A percentile compares a stretch with the other conserved stretches of the same genome.
Conservation (phyloP, 495 filamentous ascomycete genomes). For the Tuber microsphaerosporum region DNA sequence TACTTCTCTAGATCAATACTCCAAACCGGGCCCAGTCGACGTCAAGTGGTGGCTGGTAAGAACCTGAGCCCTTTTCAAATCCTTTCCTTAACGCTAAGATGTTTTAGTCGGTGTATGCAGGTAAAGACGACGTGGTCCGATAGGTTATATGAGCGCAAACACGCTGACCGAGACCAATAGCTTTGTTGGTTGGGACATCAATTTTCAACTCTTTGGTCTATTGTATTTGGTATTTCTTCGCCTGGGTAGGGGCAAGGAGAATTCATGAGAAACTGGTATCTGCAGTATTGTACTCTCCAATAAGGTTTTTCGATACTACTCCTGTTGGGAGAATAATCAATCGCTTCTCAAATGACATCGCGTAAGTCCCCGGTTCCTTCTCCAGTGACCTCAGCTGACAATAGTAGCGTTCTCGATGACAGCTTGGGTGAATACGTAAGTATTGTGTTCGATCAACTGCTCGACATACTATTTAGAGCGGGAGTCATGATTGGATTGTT, state of each 20-base stretch:
- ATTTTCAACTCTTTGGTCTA: conserved; percentile 35
- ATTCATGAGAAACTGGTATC: conserved; percentile 47
- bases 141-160: conserved; percentile 16
- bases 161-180: conserved; percentile 43
- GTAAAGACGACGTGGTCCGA: conserved; percentile 3
- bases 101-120: conserved; percentile 46
- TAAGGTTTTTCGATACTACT: conserved; percentile 49
- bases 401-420: conserved; percentile 21
- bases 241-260: conserved; percentile 47
- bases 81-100: neutral
- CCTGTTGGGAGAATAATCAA: conserved; percentile 51
- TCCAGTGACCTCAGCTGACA: conserved; percentile 33
- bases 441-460: conserved; percentile 21
- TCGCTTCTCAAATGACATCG: conserved; percentile 49
- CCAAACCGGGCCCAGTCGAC: conserved; percentile 5
- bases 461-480: conserved; percentile 42
- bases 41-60: conserved; percentile 1
- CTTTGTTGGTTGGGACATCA: conserved; percentile 42
- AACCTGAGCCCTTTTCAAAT: neutral
- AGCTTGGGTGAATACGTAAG: conserved; percentile 25
- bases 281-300: conserved; percentile 48
- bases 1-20: conserved; percentile 38
- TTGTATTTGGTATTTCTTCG: conserved; percentile 43
- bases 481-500: conserved; percentile 43
- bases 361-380: conserved; percentile 43